These are phyloP conservation scores for Colletotrichum navitas DNA, from an alignment of 2,329 filamentous ascomycete species.

Conservation along the genomic window DNA sequence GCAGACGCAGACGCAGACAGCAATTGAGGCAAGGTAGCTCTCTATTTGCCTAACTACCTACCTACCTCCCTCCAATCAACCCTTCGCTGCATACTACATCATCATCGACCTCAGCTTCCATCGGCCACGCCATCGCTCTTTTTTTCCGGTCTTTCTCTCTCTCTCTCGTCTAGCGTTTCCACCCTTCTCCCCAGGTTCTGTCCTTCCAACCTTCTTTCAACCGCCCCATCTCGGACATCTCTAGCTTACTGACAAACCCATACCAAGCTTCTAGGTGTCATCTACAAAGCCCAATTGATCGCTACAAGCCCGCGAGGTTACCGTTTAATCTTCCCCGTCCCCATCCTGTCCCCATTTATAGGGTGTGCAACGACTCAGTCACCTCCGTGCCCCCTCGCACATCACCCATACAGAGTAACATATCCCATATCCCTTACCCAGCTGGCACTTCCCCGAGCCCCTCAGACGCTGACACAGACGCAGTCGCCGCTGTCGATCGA, in stretches of 20 bases:
- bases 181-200: neutral
- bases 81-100: constrained; percentile 32
- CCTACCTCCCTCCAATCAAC: neutral
- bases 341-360: constrained; percentile 38
- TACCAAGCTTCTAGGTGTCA: constrained; percentile 17
- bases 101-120: constrained; percentile 36
- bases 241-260: constrained; percentile 5
- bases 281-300: constrained; percentile 38
- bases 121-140: constrained; percentile 11
- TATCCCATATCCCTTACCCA: constrained; percentile 12
- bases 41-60: neutral
- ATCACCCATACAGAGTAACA: constrained; percentile 24
- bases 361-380: constrained; percentile 40
- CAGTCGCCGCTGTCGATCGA: constrained; percentile 22
- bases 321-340: constrained; percentile 38
- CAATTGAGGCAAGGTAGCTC: constrained; percentile 4
- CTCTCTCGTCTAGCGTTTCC: constrained; percentile 11
- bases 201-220: neutral
- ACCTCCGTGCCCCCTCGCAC: constrained; percentile 24
- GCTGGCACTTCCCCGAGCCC: constrained; percentile 24
- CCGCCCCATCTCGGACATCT: neutral
- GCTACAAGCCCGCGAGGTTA: constrained; percentile 23
- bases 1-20: constrained; percentile 10
- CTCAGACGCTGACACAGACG: constrained; percentile 32
- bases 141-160: constrained; percentile 5